Conservation (phyloP, 805 yeast species). For the Nakazawaea ishiwadae region DNA sequence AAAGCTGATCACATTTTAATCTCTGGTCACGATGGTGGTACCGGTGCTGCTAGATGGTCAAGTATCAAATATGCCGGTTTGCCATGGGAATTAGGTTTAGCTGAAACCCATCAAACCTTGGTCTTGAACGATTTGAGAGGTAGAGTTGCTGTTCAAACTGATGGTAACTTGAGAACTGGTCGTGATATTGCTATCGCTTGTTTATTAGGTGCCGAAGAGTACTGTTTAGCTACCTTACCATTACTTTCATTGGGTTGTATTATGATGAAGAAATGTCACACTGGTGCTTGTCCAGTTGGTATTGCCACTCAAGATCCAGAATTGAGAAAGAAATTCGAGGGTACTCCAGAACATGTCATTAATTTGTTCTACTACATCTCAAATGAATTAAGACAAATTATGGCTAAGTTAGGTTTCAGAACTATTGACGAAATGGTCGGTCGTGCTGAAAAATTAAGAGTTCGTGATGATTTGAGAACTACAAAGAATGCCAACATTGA, state of each 20-base stretch:
- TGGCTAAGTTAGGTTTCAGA: conserved; percentile 95
- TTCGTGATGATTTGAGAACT: conserved; percentile 79
- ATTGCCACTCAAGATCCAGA: conserved; percentile 98
- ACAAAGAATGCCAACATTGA: conserved; percentile 91
- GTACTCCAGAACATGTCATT: conserved; percentile 98
- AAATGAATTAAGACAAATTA: conserved; percentile 83
- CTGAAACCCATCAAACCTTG: conserved; percentile 96
- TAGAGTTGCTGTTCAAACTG: conserved; percentile 94
- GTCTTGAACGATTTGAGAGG: conserved; percentile 96
- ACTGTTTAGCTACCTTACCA: conserved; percentile 98
- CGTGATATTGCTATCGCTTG: conserved; percentile 96
- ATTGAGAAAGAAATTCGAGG: conserved; percentile 84
- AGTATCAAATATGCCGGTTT: conserved; percentile 96
- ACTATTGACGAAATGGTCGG: conserved; percentile 98
- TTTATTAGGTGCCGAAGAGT: conserved; percentile 95
- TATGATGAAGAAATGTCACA: conserved; percentile 92
- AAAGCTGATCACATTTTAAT: conserved; percentile 95
- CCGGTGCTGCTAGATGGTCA: conserved; percentile 98
- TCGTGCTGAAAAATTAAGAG: conserved; percentile 83
- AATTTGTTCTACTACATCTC: conserved; percentile 95
- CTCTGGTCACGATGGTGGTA: conserved; percentile 99
- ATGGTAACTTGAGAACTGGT: conserved; percentile 96
- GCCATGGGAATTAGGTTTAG: conserved; percentile 98
- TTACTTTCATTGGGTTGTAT: conserved; percentile 97
- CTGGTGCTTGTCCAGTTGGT: conserved; percentile 96